phyloP scores from a whole-genome alignment of 352 stramenopile genomes.

The Globisporangium nodosum region DNA sequence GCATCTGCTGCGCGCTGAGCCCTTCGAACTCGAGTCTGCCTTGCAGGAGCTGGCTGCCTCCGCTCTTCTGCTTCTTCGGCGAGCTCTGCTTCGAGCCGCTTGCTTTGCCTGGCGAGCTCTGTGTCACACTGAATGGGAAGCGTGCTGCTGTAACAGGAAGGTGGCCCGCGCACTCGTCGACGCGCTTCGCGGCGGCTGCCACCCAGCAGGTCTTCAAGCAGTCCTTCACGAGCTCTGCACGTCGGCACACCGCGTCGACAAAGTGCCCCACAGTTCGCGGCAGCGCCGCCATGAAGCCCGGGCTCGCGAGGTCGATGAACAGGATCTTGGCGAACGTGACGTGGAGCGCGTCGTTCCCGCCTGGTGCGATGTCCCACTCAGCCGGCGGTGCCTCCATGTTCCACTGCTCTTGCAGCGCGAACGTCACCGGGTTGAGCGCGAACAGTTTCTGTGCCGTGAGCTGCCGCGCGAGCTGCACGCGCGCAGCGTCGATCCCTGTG shows the following conservation, averaged over 20 bases:
- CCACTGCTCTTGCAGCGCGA: constrained; percentile 88
- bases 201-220: constrained; percentile 84
- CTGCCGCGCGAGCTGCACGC: constrained; percentile 33
- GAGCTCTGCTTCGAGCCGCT: background rate
- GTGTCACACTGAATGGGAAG: background rate
- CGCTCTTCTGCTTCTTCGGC: constrained; percentile 18
- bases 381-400: constrained; percentile 55
- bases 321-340: constrained; percentile 64
- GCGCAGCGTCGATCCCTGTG: constrained; percentile 59
- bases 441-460: constrained; percentile 53
- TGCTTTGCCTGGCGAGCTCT: constrained; percentile 3
- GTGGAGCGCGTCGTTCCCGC: constrained; percentile 10
- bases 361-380: constrained; percentile 67
- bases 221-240: constrained; percentile 81
- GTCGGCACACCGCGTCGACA: constrained; percentile 68
- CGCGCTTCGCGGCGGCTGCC: constrained; percentile 52
- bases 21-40: constrained; percentile 56
- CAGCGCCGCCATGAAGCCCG: constrained; percentile 57
- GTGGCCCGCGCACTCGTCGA: constrained; percentile 59
- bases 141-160: constrained; percentile 17
- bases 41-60: constrained; percentile 30
- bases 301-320: constrained; percentile 75
- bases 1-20: background rate
- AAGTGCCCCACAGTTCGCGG: constrained; percentile 85
- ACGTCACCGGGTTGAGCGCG: constrained; percentile 75